These are phyloP conservation scores for Penicillium tannophilum DNA, from an alignment of 495 filamentous ascomycete genomes.

Conservation along the genomic window DNA sequence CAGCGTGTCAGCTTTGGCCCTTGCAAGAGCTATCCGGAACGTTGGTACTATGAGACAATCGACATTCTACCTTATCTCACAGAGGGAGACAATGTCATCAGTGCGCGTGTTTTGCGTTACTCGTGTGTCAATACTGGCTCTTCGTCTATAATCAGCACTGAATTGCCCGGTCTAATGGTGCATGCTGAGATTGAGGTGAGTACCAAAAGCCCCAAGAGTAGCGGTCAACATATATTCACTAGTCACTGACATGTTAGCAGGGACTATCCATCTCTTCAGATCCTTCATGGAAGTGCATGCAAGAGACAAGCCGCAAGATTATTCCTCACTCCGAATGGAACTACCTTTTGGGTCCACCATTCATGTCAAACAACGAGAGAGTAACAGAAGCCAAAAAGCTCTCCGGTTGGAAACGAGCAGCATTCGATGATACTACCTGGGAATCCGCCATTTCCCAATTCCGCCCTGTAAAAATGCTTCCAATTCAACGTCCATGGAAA, in stretches of 20 bases:
- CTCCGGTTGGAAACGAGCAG: conserved; percentile 16
- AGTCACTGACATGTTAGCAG: conserved; percentile 7
- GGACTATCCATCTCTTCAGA: conserved; percentile 19
- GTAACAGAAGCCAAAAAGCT: conserved; percentile 12
- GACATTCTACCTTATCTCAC: conserved; percentile 26
- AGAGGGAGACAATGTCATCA: conserved; percentile 23
- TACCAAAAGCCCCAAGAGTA: not conserved
- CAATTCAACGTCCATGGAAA: conserved; percentile 26
- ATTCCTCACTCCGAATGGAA: conserved; percentile 26
- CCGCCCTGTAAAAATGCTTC: conserved; percentile 26
- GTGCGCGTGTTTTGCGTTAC: conserved; percentile 29
- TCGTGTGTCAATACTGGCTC: conserved; percentile 20
- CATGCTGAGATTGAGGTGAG: conserved; percentile 14
- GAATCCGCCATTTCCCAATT: conserved; percentile 14
- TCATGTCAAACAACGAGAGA: conserved; percentile 29
- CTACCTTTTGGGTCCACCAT: conserved; percentile 26
- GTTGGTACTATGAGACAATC: conserved; percentile 31
- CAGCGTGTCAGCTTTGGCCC: conserved; percentile 28
- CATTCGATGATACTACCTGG: conserved; percentile 28
- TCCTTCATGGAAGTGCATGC: conserved; percentile 22
- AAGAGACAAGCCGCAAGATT: conserved; percentile 18
- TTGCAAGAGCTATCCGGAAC: conserved; percentile 26
- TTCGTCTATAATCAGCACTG: conserved; percentile 23
- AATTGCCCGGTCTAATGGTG: conserved; percentile 27
- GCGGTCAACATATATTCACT: not conserved